Base-by-base conservation (phyloP, 225 moss, liverwort and hornwort genomes). In the Pseudoscleropodium purum region DNA sequence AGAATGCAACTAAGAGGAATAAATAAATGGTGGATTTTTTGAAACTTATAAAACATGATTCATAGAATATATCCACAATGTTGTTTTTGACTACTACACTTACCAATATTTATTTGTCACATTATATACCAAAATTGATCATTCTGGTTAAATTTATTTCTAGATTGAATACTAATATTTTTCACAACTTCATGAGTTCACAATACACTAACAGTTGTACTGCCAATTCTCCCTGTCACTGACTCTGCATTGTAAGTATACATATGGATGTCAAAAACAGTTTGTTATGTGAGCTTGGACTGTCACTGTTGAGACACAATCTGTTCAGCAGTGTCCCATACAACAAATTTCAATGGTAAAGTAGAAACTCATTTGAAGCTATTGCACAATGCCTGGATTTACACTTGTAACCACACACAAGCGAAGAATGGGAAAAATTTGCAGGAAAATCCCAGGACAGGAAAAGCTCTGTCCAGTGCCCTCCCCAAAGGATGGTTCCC, bases 361-460 rank as follows among this genome's bases (percentile, higher is more conserved):
- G 8, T 33, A 13, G 20, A 76, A 17, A 51, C 76, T 51, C 52
- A 20, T 20, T 13, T 21, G 34, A 51, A 76, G 19, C 51, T 33
- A 8, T 21, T 18, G 18, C 76, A 34, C 54, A 37, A 37, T 54
- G 54, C 25, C 37, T 54, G 54, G 16, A 10, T 79, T 51, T 51
- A 34, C 0, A 1, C 49, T 78, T 25, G 54, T 34, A 3, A 37
- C 10, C 56, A 9, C 37, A 78, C 24, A 25, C 56, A 56, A 25
- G 10, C 10, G 56, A 56, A 4, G 29, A 45, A 74, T 43, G 1
- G 3, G 43, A 9, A 43, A 43, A 16, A 16, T 5, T 4, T 23
- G 5, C 5, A 0, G 4, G 24, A 4, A 14, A 39, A 7, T 25
- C 39, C 39, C 17, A 4, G 1, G 2, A 18, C 18, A 0, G 17